Conservation (phyloP, 495 filamentous ascomycete species). For the Daldinia loculata region DNA sequence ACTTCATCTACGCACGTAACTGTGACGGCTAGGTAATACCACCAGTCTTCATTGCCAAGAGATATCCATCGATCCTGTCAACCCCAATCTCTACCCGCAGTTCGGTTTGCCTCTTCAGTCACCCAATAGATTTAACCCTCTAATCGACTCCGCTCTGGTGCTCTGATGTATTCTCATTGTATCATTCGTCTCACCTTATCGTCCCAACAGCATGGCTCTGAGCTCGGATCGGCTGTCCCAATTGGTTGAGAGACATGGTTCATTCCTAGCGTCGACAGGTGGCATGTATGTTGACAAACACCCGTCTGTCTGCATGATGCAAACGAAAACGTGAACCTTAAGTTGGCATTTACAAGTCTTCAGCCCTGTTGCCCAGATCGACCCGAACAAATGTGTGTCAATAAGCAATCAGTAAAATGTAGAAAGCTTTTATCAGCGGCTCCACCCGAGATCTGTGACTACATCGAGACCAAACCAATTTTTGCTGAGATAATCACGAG, state of each 20-base stretch:
- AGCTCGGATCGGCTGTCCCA: not conserved
- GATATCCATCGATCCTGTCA: not conserved
- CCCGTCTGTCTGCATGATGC: conserved; percentile 1
- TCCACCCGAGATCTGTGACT: not conserved
- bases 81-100: conserved; percentile 1
- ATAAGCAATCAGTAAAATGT: not conserved
- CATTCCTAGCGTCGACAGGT: conserved; percentile 4
- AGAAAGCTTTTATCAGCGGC: not conserved
- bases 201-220: conserved; percentile 18
- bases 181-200: conserved; percentile 17
- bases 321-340: conserved; percentile 8
- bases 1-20: not conserved
- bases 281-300: conserved; percentile 8
- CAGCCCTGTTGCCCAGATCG: conserved; percentile 6
- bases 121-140: not conserved
- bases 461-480: too few species aligned
- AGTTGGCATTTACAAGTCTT: conserved; percentile 15
- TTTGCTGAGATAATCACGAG: not conserved
- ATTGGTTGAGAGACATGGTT: conserved; percentile 9
- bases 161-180: conserved; percentile 13
- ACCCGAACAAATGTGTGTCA: not conserved
- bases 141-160: not conserved
- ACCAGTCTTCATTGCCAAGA: not conserved
- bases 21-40: not conserved
- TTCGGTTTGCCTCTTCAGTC: conserved; percentile 10